Evolutionary conservation across 2,329 filamentous ascomycete genomes (phyloP).

Genomic region (Pyricularia sp.): DNA sequence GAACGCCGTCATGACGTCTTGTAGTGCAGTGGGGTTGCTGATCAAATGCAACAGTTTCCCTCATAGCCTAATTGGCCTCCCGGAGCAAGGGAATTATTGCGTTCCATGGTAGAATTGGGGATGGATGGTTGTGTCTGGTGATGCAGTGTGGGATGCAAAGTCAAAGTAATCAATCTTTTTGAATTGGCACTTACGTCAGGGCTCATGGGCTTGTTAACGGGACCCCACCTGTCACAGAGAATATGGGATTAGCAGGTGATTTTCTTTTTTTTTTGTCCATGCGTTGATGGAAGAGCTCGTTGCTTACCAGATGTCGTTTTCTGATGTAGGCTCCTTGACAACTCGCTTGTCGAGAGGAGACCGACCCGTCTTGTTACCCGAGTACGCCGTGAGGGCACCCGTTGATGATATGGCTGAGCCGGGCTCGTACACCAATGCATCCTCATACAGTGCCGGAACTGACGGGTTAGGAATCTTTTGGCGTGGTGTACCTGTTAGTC

Average conservation of each 20-base stretch:
- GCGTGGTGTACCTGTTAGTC: slow-evolving; percentile 4
- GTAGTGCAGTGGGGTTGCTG: neutral
- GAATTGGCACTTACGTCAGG: slow-evolving; percentile 63
- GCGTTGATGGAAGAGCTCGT: neutral
- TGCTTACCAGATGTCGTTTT: slow-evolving; percentile 77
- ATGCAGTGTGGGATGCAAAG: neutral
- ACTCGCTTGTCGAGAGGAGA: slow-evolving; percentile 97
- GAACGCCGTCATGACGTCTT: neutral
- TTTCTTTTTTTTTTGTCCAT: slow-evolving; percentile 1
- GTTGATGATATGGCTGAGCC: slow-evolving; percentile 95
- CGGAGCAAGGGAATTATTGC: neutral
- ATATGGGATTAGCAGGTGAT: slow-evolving; percentile 5
- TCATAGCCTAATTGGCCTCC: neutral
- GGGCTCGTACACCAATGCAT: slow-evolving; percentile 94
- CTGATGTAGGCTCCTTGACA: slow-evolving; percentile 81
- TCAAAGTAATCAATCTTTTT: neutral
- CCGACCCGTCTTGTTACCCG: slow-evolving; percentile 93
- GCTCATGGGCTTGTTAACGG: slow-evolving; percentile 98
- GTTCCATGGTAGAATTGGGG: neutral
- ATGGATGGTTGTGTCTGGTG: neutral
- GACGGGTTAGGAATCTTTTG: slow-evolving; percentile 75
- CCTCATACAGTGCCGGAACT: slow-evolving; percentile 93
- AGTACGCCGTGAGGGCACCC: slow-evolving; percentile 94
- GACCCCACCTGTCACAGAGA: slow-evolving; percentile 60
- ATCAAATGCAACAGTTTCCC: neutral